phyloP scores from a whole-genome alignment of 352 stramenopile genomes.

The Phytophthora megakarya region DNA sequence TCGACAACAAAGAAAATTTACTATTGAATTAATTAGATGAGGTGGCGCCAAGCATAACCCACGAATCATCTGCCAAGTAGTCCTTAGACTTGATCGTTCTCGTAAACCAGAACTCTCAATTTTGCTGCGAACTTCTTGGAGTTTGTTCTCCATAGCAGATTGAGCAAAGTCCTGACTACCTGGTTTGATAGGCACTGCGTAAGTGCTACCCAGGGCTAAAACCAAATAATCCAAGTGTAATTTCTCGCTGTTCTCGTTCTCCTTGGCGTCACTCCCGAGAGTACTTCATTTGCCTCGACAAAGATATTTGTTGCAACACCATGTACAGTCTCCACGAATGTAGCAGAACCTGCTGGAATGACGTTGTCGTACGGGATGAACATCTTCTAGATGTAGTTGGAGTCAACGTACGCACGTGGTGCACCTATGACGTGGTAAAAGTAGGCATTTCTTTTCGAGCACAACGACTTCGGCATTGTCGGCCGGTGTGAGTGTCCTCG shows the following conservation, averaged over 20 bases:
- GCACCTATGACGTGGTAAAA: conserved; percentile 44
- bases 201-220: conserved; percentile 42
- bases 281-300: conserved; percentile 27
- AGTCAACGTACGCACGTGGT: conserved; percentile 44
- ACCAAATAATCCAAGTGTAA: conserved; percentile 48
- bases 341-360: conserved; percentile 18
- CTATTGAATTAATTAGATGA: conserved; percentile 5
- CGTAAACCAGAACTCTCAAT: conserved; percentile 36
- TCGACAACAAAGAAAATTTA: too few relatives aligned
- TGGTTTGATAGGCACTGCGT: conserved; percentile 39
- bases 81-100: conserved; percentile 40
- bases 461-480: conserved; percentile 42
- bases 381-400: conserved; percentile 36
- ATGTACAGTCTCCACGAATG: conserved; percentile 32
- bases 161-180: conserved; percentile 24
- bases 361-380: conserved; percentile 47
- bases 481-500: conserved; percentile 20
- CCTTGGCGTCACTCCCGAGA: conserved; percentile 28
- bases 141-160: conserved; percentile 27
- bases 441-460: conserved; percentile 47
- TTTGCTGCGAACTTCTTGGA: conserved; percentile 28
- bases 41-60: conserved; percentile 18
- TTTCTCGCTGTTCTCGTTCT: conserved; percentile 15
- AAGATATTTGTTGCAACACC: conserved; percentile 35
- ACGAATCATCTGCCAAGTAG: conserved; percentile 32